phyloP scores from a whole-genome alignment of 2,329 filamentous ascomycete species.

The Penicillium sp. region DNA sequence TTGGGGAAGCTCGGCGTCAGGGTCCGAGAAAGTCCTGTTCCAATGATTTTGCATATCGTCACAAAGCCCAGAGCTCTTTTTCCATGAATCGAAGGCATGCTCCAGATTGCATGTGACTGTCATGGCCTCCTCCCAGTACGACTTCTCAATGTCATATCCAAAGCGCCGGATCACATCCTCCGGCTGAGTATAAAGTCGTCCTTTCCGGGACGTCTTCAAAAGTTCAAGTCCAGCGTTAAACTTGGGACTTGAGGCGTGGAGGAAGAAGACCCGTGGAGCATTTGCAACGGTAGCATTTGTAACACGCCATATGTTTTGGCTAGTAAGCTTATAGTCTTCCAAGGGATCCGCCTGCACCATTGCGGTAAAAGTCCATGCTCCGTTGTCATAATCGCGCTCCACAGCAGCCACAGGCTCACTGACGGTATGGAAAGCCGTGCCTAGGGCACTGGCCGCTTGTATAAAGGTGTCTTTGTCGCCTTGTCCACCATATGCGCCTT shows the following conservation, averaged over 20 bases:
- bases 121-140: constrained; percentile 33
- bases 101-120: constrained; percentile 32
- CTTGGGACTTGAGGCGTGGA: constrained; percentile 34
- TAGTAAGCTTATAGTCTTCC: constrained; percentile 29
- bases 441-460: constrained; percentile 26
- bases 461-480: constrained; percentile 35
- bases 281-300: constrained; percentile 18
- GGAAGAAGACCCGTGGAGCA: constrained; percentile 28
- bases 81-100: constrained; percentile 26
- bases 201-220: constrained; percentile 22
- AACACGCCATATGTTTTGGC: constrained; percentile 20
- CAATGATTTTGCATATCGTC: constrained; percentile 16
- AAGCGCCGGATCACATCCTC: constrained; percentile 27
- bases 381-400: neutral
- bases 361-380: constrained; percentile 16
- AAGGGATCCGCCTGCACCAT: constrained; percentile 30
- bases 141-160: constrained; percentile 33
- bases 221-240: constrained; percentile 28
- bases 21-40: neutral
- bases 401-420: constrained; percentile 20
- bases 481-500: constrained; percentile 30
- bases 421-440: constrained; percentile 25
- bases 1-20: too few species aligned
- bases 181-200: constrained; percentile 24
- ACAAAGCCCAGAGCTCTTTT: constrained; percentile 16